Conservation (phyloP, 164 flowering plant species). For the Macadamia tetraphylla region DNA sequence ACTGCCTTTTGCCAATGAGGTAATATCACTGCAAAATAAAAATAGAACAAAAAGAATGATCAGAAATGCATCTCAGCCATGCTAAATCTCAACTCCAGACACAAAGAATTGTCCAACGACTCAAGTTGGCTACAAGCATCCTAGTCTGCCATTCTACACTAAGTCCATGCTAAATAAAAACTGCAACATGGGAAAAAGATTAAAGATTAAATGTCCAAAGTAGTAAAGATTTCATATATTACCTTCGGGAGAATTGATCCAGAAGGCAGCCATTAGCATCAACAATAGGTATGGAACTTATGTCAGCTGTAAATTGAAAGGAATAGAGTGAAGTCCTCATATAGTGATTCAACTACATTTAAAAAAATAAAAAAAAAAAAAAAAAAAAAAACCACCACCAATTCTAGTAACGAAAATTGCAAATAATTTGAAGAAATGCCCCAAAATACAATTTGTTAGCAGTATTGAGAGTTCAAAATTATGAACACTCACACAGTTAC, state of each 20-base stretch:
- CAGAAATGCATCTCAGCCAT: neutral
- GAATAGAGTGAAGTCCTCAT: slow-evolving; percentile 2
- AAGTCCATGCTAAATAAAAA: slow-evolving; percentile 1
- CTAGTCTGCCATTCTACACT: too few species aligned
- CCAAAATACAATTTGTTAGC: too few species aligned
- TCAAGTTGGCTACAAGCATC: too few species aligned
- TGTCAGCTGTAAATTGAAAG: slow-evolving; percentile 18
- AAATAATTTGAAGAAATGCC: too few species aligned
- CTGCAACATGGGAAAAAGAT: neutral
- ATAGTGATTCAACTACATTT: neutral
- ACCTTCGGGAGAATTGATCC: slow-evolving; percentile 30
- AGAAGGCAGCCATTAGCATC: slow-evolving; percentile 28
- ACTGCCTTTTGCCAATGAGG: slow-evolving; percentile 27
- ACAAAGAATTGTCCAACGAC: too few species aligned
- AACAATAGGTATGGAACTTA: slow-evolving; percentile 27
- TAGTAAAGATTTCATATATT: neutral
- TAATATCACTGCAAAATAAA: slow-evolving; percentile 30
- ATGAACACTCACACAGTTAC: too few species aligned
- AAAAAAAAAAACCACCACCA: too few species aligned
- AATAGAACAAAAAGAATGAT: too few species aligned
- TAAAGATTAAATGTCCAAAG: neutral
- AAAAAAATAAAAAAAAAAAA: neutral
- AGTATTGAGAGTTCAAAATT: too few species aligned
- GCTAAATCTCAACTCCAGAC: neutral
- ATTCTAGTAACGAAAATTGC: too few species aligned